Conservation (phyloP, 1,284 basidiomycete species). For the Sporisorium graminicola region DNA sequence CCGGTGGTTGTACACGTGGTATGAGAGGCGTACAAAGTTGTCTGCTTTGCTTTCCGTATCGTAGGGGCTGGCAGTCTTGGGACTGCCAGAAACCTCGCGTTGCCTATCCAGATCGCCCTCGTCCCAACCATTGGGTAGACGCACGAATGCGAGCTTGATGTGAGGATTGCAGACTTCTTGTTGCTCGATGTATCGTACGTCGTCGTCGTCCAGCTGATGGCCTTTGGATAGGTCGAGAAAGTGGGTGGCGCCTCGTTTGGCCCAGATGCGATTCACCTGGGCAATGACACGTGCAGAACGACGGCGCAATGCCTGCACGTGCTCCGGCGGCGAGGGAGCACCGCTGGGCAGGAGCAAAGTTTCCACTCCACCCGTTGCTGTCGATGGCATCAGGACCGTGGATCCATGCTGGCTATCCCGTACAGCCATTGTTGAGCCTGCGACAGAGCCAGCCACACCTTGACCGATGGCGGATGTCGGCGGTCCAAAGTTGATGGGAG, state of each 20-base stretch:
- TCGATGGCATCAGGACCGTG: neutral
- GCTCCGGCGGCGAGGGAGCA: slow-evolving; percentile 5
- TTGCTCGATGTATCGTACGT: slow-evolving; percentile 28
- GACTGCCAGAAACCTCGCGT: no score
- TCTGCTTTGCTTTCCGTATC: slow-evolving; percentile 34
- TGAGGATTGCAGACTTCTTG: slow-evolving; percentile 29
- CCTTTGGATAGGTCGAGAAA: slow-evolving; percentile 26
- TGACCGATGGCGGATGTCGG: neutral
- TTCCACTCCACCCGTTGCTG: slow-evolving; percentile 13
- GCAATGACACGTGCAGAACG: slow-evolving; percentile 25
- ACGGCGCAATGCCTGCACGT: slow-evolving; percentile 2
- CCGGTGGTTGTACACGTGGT: slow-evolving; percentile 46
- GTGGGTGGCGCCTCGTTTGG: slow-evolving; percentile 25
- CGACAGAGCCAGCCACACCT: neutral
- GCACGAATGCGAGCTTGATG: slow-evolving; percentile 26
- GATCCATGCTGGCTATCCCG: neutral
- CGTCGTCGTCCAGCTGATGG: slow-evolving; percentile 29
- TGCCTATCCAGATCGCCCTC: slow-evolving; percentile 32
- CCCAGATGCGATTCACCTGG: slow-evolving; percentile 42
- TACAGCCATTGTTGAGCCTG: neutral
- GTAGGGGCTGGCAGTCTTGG: slow-evolving; percentile 7
- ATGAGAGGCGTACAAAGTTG: slow-evolving; percentile 29
- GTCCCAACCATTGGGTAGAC: slow-evolving; percentile 41
- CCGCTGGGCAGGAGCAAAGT: neutral
- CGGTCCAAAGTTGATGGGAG: neutral